A percentile compares a stretch with the other conserved stretches of the same genome.
Evolutionary conservation across 1,139 yeast genomes (phyloP).

Genomic region (Suhomyces coccinellae): DNA sequence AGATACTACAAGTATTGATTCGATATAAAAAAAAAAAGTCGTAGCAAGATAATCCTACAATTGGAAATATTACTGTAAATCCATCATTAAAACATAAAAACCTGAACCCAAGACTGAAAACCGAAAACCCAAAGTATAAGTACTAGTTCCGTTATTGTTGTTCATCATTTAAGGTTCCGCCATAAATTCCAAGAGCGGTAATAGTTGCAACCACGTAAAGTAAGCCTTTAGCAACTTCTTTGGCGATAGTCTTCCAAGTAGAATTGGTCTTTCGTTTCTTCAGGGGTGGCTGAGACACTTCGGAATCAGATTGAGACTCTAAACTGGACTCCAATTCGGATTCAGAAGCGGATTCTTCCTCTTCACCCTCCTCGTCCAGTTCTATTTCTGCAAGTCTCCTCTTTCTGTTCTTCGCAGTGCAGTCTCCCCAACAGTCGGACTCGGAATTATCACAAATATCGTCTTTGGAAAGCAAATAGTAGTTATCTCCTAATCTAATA

Average conservation of each 20-base stretch:
- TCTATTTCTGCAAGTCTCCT: conserved; percentile 12
- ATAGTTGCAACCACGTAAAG: conserved; percentile 38
- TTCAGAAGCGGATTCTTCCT: not conserved
- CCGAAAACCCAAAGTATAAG: not conserved
- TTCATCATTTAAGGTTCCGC: conserved; percentile 17
- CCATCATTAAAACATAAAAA: not conserved
- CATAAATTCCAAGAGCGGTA: conserved; percentile 42
- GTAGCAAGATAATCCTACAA: not conserved
- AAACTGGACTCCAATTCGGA: too few species aligned
- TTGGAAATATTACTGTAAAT: too few species aligned
- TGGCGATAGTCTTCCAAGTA: conserved; percentile 23
- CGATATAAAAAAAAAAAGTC: not conserved
- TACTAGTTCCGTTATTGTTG: not conserved
- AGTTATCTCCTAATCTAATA: not conserved
- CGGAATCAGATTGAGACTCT: conserved; percentile 1
- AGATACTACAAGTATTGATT: conserved; percentile 1
- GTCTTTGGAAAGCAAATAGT: conserved; percentile 1
- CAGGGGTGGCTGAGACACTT: conserved; percentile 4
- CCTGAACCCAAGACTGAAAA: not conserved
- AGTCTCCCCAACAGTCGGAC: conserved; percentile 3
- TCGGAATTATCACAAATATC: not conserved
- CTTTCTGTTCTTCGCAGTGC: conserved; percentile 10
- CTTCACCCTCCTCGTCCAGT: conserved; percentile 10
- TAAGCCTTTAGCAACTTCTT: conserved; percentile 38
- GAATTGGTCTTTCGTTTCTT: conserved; percentile 11